Evolutionary conservation across 2,329 filamentous ascomycete genomes (phyloP).

Genomic region (Colletotrichum sp.): DNA sequence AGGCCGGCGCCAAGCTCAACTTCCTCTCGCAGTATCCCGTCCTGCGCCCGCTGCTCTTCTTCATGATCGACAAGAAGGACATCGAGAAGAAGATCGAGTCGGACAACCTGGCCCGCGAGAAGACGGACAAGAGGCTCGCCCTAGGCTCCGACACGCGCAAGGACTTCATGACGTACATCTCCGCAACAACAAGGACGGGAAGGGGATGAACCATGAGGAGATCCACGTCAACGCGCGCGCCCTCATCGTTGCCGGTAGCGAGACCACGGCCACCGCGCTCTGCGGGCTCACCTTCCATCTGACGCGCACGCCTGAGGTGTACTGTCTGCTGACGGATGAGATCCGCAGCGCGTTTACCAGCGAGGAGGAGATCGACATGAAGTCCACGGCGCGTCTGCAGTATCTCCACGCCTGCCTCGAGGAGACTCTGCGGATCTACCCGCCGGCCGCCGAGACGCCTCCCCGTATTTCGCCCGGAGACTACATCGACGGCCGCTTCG

Average conservation of each 20-base stretch:
- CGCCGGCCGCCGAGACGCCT: neutral
- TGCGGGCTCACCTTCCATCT: neutral
- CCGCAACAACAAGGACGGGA: neutral
- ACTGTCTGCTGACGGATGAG: neutral
- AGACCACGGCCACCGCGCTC: neutral
- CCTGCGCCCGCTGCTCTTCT: neutral
- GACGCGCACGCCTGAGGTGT: neutral
- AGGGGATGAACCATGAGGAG: neutral
- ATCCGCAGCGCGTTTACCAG: neutral
- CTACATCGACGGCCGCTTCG: neutral
- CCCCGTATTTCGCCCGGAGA: neutral
- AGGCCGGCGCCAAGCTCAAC: slow-evolving; percentile 24
- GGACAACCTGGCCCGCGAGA: neutral
- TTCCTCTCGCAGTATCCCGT: neutral
- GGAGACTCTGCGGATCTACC: neutral
- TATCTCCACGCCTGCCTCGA: neutral
- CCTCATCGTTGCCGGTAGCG: neutral
- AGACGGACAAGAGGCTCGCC: neutral
- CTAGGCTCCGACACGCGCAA: neutral
- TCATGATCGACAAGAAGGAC: neutral
- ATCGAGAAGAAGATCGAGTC: neutral
- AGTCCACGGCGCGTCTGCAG: neutral
- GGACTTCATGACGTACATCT: neutral
- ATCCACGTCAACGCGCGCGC: neutral
- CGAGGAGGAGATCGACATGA: neutral